A percentile compares a stretch with the other conserved stretches of the same genome.
Evolutionary conservation across 1,139 yeast genomes (phyloP).

Genomic region (Hanseniaspora uvarum): DNA sequence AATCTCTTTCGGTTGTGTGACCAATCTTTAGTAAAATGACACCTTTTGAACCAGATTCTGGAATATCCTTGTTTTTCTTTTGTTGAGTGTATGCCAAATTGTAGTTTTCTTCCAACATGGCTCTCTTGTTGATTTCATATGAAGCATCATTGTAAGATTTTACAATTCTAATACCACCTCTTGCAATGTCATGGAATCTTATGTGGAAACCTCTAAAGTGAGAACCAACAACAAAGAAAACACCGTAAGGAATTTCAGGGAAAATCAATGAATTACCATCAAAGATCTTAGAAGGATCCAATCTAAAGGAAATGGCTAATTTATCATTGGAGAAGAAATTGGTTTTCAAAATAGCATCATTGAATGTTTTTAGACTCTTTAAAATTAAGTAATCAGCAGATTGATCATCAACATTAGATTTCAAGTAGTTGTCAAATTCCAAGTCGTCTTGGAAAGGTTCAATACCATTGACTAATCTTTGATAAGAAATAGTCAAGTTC

Average conservation of each 20-base stretch:
- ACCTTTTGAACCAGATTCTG: slow-evolving; percentile 98
- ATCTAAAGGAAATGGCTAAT: slow-evolving; percentile 87
- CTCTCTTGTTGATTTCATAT: slow-evolving; percentile 73
- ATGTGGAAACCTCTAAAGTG: slow-evolving; percentile 97
- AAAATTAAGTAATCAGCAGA: slow-evolving; percentile 71
- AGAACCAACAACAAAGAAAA: slow-evolving; percentile 91
- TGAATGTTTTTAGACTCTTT: slow-evolving; percentile 72
- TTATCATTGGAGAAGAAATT: slow-evolving; percentile 90
- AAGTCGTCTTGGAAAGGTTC: slow-evolving; percentile 65
- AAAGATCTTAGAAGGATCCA: slow-evolving; percentile 67
- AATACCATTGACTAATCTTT: slow-evolving; percentile 60
- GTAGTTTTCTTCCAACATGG: slow-evolving; percentile 90
- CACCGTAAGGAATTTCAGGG: slow-evolving; percentile 67
- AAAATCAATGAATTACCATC: slow-evolving; percentile 74
- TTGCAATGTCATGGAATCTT: slow-evolving; percentile 91
- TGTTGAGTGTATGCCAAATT: slow-evolving; percentile 95
- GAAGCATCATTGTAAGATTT: slow-evolving; percentile 79
- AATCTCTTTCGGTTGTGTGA: slow-evolving; percentile 63
- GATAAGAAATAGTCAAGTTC: slow-evolving; percentile 80
- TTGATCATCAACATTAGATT: slow-evolving; percentile 65
- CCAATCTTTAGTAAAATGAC: slow-evolving; percentile 79
- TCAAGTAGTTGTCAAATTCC: slow-evolving; percentile 61
- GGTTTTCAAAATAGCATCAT: slow-evolving; percentile 80
- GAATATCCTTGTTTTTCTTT: slow-evolving; percentile 93
- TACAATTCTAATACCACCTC: slow-evolving; percentile 97